Evolutionary conservation across 2,329 filamentous ascomycete species (phyloP), one percentile per base, ranked within the genome.

Genomic region (Fusarium sarcochroum): DNA sequence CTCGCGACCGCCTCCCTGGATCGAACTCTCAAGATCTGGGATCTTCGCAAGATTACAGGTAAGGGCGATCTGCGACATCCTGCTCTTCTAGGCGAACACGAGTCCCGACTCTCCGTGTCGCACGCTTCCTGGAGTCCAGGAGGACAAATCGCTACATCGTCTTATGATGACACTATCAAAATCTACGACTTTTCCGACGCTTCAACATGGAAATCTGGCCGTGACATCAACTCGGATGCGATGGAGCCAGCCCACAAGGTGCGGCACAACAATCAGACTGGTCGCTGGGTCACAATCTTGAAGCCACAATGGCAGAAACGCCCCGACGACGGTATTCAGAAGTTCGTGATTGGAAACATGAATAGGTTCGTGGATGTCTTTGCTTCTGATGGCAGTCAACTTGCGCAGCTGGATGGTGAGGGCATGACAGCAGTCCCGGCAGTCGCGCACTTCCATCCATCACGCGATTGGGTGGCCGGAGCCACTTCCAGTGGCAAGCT

Each of bases 321-420:
- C 45, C 95, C 96, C 0, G 82, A 86, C 34, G 93, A 96, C 60
- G 90, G 90, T 9, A 89, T 97, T 7, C 91, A 97, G 67, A 93
- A 95, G 64, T 94, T 99, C 73, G 92, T 89, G 23, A 95, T 99
- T 58, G 96, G 93, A 2, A 99, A 98, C 72, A 98, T 98, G 96
- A 97, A 97, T 76, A 89, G 96, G 2, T 98, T 98, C 73, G 93
- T 98, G 2, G 96, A 99, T 75, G 87, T 99, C 1, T 99, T 92
- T 77, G 91, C 91, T 1, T 86, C 89, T 1, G 87, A 91, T 48
- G 96, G 96, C 0, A 90, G 93, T 73, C 95, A 98, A 77, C 81
- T 99, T 6, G 95, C 93, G 1, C 95, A 98, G 78, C 80, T 97
- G 1, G 93, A 91, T 2, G 93, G 94, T 1, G 93, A 97, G 1